Evolutionary conservation across 2,329 filamentous ascomycete species (phyloP).

Genomic region (Aspergillus ochraceoroseus): DNA sequence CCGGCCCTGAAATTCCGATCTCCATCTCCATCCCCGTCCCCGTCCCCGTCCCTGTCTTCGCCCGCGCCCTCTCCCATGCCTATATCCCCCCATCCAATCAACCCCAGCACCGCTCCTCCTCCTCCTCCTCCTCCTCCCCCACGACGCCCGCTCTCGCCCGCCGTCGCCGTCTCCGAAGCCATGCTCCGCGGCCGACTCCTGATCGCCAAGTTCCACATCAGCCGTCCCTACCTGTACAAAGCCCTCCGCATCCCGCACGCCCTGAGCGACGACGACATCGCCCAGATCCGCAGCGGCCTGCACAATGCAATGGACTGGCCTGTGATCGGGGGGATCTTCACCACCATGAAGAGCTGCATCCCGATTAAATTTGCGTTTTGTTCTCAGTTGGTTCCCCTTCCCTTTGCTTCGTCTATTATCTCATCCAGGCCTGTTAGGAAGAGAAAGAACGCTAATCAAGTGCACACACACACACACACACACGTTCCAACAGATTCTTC

Average conservation of each 20-base stretch:
- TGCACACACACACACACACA: too few relatives aligned
- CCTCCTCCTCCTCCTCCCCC: slow-evolving; percentile 15
- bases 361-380: slow-evolving; percentile 43
- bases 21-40: slow-evolving; percentile 21
- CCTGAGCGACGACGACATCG: slow-evolving; percentile 39
- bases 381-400: slow-evolving; percentile 30
- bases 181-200: slow-evolving; percentile 38
- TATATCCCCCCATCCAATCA: slow-evolving; percentile 19
- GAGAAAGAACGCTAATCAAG: too few relatives aligned
- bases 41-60: slow-evolving; percentile 12
- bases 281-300: slow-evolving; percentile 38
- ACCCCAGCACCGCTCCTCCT: slow-evolving; percentile 21
- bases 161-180: slow-evolving; percentile 35
- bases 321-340: slow-evolving; percentile 37
- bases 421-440: too few relatives aligned
- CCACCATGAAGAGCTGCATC: slow-evolving; percentile 42
- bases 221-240: slow-evolving; percentile 42
- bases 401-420: background rate
- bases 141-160: slow-evolving; percentile 29
- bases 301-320: slow-evolving; percentile 43
- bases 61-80: slow-evolving; percentile 10
- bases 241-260: slow-evolving; percentile 38
- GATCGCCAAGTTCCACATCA: slow-evolving; percentile 42
- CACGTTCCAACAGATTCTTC: slow-evolving; percentile 43
- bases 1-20: slow-evolving; percentile 46